Base-by-base conservation (phyloP, 192 early-diverging fungal species). In the Phycomyces nitens region DNA sequence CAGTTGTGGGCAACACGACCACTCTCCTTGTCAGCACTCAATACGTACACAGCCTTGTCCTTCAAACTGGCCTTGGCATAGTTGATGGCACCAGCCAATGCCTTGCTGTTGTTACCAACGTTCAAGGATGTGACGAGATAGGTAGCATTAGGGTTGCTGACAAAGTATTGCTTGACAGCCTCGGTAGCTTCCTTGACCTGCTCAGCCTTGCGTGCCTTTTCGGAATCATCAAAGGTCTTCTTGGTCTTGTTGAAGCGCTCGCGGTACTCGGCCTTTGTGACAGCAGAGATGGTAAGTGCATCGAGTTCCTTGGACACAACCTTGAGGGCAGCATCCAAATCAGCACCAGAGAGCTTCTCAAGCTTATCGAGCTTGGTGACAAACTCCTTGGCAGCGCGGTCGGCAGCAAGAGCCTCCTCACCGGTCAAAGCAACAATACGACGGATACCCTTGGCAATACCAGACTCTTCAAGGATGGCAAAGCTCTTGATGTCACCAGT, bases 381-480 rank as follows among this genome's bases (percentile, higher is more conserved):
- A 66, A 91, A 91, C 38, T 86, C 87, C 40, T 86, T 77, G 24
- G 92, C 90, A 23, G 83, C 63, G 9, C 80, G 81, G 51, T 88
- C 79, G 22, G 85, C 82, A 49, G 72, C 70, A 44, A 71, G 53
- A n/a, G 95, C 97, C 72, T 92, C 95, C 65, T 94, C 93, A 24
- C 94, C 95, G 18, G 95, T 96, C 50, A 95, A 89, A 38, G 92
- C 95, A 22, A 95, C 86, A 54, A 99, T 91, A 65, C 97, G 92
- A 38, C 97, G 89, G 56, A 96, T 91, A 64, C 97, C 97, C 86
- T 96, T 96, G 73, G 95, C 91, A 70, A 97, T 94, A 74, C 88
- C 88, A 23, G 77, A 64, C 73, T 97, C 97, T 81, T 99, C 97
- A 49, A 94, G 72, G 58, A 97, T 83, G 29, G 82, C 83, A 73